A percentile compares a stretch with the other conserved stretches of the same genome.
Evolutionary conservation across 1,139 yeast species (phyloP).

Genomic region (Kluyveromyces sp.): DNA sequence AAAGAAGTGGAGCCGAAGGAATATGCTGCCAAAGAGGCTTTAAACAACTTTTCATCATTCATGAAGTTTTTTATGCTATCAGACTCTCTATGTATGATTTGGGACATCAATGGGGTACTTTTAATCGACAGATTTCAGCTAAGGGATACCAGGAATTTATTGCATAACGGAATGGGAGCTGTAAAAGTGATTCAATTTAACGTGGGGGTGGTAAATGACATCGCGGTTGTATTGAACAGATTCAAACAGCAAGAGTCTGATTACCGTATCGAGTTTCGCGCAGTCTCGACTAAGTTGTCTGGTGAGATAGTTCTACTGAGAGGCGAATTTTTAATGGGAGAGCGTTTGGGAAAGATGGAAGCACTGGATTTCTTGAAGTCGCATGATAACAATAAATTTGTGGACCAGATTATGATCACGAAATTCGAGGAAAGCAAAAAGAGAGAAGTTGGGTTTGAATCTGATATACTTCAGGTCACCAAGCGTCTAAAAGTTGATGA

Average conservation of each 20-base stretch:
- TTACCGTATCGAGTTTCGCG: conserved; percentile 13
- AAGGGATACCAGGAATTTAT: conserved; percentile 10
- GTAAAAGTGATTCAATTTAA: conserved; percentile 17
- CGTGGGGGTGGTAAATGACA: conserved; percentile 24
- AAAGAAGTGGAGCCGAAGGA: conserved; percentile 1
- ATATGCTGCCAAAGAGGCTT: conserved; percentile 10
- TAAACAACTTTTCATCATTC: conserved; percentile 16
- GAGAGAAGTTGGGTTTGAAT: background rate
- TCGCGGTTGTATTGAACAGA: conserved; percentile 17
- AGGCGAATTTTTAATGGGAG: conserved; percentile 17
- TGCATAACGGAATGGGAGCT: conserved; percentile 11
- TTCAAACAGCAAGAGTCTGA: conserved; percentile 11
- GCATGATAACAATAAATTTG: conserved; percentile 15
- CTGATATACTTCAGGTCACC: background rate
- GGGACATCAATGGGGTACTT: conserved; percentile 23
- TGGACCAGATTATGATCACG: conserved; percentile 20
- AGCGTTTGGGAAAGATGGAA: conserved; percentile 18
- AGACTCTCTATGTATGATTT: conserved; percentile 18
- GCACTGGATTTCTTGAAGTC: conserved; percentile 18
- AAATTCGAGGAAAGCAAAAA: conserved; percentile 5
- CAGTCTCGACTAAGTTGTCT: conserved; percentile 18
- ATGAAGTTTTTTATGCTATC: conserved; percentile 23
- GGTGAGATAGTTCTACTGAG: conserved; percentile 21
- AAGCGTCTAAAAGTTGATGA: background rate
- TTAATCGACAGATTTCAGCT: conserved; percentile 17